These are phyloP conservation scores for Zea mays DNA, from an alignment of 176 grass and related monocot species.

Conservation along the genomic window DNA sequence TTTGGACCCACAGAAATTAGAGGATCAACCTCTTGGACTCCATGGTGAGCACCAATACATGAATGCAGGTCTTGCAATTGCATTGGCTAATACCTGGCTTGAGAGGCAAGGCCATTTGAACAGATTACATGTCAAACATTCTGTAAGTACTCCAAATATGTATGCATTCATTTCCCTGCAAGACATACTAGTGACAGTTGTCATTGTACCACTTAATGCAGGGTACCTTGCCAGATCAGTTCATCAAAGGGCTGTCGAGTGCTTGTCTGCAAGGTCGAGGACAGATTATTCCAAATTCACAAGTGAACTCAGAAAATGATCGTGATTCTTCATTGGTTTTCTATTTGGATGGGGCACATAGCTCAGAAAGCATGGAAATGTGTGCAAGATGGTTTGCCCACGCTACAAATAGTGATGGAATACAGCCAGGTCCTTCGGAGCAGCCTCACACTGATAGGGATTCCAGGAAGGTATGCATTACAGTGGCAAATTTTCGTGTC, in stretches of 20 bases:
- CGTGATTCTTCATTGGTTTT: conserved; percentile 50
- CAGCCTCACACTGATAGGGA: conserved; percentile 39
- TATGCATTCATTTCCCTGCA: conserved; percentile 4
- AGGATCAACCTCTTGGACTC: conserved; percentile 76
- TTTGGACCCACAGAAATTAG: conserved; percentile 70
- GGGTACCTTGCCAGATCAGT: conserved; percentile 66
- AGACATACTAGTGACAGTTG: conserved; percentile 5
- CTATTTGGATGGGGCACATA: conserved; percentile 98
- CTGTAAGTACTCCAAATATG: conserved; percentile 45
- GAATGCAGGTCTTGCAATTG: conserved; percentile 90
- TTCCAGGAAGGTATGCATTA: conserved; percentile 58
- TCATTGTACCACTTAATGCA: conserved; percentile 45
- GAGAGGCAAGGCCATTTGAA: conserved; percentile 59
- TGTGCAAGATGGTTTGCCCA: conserved; percentile 85
- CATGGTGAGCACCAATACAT: conserved; percentile 83
- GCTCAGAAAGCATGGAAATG: conserved; percentile 94
- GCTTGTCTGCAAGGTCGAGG: conserved; percentile 83
- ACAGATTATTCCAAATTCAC: conserved; percentile 63
- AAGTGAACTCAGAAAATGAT: conserved; percentile 38
- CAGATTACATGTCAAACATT: conserved; percentile 37
- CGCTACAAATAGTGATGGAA: conserved; percentile 46
- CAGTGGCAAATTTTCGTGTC: conserved; percentile 18
- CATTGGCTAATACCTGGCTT: conserved; percentile 78
- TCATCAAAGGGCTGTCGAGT: conserved; percentile 66
- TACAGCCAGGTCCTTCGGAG: conserved; percentile 34